phyloP scores from a whole-genome alignment of 257 asterid genomes.

The Agastache rugosa region DNA sequence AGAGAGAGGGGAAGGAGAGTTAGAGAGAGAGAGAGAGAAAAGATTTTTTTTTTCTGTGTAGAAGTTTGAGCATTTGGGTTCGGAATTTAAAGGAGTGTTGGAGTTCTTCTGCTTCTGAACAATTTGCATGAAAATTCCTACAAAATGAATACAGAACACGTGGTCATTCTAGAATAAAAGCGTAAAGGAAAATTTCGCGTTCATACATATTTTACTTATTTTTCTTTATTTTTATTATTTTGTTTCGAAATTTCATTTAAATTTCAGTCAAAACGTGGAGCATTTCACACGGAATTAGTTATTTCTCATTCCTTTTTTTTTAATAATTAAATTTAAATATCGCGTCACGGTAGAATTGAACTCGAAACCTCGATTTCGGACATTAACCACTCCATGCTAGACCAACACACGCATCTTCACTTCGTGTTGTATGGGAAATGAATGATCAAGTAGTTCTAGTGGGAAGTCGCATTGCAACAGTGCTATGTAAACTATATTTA shows the following conservation, averaged over 20 bases:
- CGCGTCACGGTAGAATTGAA: too few relatives aligned
- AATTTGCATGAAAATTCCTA: conserved; percentile 28
- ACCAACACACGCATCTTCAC: too few relatives aligned
- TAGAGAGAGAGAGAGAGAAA: background rate
- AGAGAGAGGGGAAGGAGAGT: background rate
- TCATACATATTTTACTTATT: background rate
- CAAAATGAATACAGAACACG: conserved; percentile 6
- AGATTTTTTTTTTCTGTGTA: background rate
- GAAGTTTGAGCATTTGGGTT: background rate
- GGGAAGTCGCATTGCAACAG: too few relatives aligned
- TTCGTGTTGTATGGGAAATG: background rate
- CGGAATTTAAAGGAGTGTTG: conserved; percentile 17
- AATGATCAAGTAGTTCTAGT: background rate
- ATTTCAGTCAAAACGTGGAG: background rate
- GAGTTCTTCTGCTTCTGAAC: background rate
- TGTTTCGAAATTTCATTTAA: background rate
- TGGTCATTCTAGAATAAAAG: background rate
- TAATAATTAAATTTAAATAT: too few relatives aligned
- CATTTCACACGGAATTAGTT: conserved; percentile 4
- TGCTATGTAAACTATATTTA: too few relatives aligned
- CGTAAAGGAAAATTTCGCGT: background rate
- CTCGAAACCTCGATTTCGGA: too few relatives aligned
- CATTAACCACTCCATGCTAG: too few relatives aligned
- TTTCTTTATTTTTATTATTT: background rate
- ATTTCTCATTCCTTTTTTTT: background rate